Evolutionary conservation across 2,329 filamentous ascomycete species (phyloP).

Genomic region (Alternaria consortialis): DNA sequence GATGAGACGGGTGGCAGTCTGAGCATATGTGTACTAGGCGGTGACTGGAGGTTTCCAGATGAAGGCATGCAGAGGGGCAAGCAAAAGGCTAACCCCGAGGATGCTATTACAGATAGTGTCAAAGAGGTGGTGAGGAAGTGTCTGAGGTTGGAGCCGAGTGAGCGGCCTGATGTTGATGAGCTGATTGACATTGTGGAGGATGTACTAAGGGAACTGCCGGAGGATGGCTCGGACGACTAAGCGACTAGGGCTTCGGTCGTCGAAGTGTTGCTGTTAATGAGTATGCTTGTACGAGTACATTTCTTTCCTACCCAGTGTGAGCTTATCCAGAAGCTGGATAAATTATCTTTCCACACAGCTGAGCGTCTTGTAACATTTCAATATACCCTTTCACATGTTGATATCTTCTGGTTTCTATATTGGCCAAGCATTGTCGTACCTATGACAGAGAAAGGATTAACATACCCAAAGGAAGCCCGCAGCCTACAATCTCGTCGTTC

Average conservation of each 20-base stretch:
- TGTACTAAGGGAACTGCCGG: slow-evolving; percentile 73
- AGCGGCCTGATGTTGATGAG: slow-evolving; percentile 87
- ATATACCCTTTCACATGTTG: slow-evolving; percentile 11
- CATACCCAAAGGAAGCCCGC: background rate
- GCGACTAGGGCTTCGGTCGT: background rate
- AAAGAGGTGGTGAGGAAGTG: slow-evolving; percentile 89
- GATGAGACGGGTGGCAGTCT: slow-evolving; percentile 96
- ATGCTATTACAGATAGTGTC: slow-evolving; percentile 78
- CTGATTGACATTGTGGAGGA: slow-evolving; percentile 80
- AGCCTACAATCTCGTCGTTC: background rate
- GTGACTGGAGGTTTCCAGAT: slow-evolving; percentile 96
- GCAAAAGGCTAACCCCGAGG: slow-evolving; percentile 57
- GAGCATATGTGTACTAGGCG: slow-evolving; percentile 89
- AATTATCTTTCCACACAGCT: background rate
- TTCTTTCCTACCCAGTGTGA: background rate
- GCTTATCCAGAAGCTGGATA: background rate
- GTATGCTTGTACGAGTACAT: background rate
- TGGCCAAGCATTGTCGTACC: background rate
- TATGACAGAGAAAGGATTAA: too few species aligned
- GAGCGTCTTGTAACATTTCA: background rate
- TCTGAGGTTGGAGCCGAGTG: slow-evolving; percentile 83
- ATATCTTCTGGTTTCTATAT: background rate
- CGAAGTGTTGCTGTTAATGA: background rate
- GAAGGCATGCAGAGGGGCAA: slow-evolving; percentile 71
- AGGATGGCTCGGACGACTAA: slow-evolving; percentile 59